Conservation (phyloP, 192 early-diverging fungal genomes). For the Dissophora ornata region DNA sequence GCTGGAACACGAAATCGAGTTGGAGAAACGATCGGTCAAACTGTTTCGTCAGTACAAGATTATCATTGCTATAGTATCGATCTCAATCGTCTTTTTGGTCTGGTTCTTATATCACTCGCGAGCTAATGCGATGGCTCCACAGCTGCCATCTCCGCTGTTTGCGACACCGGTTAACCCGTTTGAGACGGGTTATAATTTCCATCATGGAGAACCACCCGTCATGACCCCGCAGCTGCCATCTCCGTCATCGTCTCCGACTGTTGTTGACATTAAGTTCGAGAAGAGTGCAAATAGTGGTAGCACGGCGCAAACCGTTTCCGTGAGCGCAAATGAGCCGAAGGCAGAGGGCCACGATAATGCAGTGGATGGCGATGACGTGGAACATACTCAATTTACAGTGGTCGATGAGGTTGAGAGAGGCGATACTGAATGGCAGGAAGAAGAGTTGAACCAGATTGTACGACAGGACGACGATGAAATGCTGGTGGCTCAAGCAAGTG, state of each 20-base stretch:
- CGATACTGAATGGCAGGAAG: too few species aligned
- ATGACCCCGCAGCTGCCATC: slow-evolving; percentile 3
- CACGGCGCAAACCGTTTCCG: too few species aligned
- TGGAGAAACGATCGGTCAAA: slow-evolving; percentile 40
- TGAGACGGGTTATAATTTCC: slow-evolving; percentile 2
- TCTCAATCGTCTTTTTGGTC: slow-evolving; percentile 25
- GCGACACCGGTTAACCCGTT: slow-evolving; percentile 12
- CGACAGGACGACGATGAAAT: too few species aligned
- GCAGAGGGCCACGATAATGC: too few species aligned
- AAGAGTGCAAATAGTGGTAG: neutral
- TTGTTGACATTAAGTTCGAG: neutral
- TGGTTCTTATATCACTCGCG: slow-evolving; percentile 40
- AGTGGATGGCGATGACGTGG: too few species aligned
- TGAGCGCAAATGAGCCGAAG: too few species aligned
- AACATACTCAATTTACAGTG: too few species aligned
- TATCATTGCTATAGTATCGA: slow-evolving; percentile 19
- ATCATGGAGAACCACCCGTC: slow-evolving; percentile 18
- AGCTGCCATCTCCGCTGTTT: slow-evolving; percentile 32
- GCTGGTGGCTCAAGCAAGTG: too few species aligned
- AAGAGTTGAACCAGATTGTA: too few species aligned
- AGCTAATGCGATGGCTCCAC: slow-evolving; percentile 14
- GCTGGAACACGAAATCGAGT: slow-evolving; percentile 22
- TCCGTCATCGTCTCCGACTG: too few species aligned
- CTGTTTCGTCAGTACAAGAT: slow-evolving; percentile 49
- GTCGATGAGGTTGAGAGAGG: too few species aligned